Percentiles rank a stretch among this genome's conserved stretches.
These are phyloP conservation scores for Calonectria fujianensis DNA, from an alignment of 2,329 filamentous ascomycete genomes.

Conservation along the genomic window DNA sequence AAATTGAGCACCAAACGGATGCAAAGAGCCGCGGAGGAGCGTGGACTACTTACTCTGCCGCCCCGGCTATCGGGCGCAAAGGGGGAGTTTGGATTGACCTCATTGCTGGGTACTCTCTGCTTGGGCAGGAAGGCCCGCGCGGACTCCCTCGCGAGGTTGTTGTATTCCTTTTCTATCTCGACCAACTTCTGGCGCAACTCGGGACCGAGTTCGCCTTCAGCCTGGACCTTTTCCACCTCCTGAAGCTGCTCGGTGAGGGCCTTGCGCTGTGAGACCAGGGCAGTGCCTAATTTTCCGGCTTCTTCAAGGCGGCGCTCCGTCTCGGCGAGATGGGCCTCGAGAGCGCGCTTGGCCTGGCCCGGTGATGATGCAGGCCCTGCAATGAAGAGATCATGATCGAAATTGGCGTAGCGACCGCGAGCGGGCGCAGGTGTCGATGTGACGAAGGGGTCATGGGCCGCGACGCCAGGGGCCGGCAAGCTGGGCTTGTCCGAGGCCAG, in stretches of 20 bases:
- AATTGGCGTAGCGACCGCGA: conserved; percentile 85
- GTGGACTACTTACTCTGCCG: conserved; percentile 68
- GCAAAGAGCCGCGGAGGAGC: not conserved
- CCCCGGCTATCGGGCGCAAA: conserved; percentile 72
- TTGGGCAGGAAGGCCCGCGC: conserved; percentile 91
- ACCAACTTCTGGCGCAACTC: conserved; percentile 88
- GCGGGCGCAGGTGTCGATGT: conserved; percentile 65
- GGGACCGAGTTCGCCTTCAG: conserved; percentile 85
- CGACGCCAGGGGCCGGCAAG: conserved; percentile 61
- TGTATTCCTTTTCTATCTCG: conserved; percentile 95
- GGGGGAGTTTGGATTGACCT: conserved; percentile 72
- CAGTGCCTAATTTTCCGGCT: conserved; percentile 90
- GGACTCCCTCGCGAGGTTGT: conserved; percentile 92
- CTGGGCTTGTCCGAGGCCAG: conserved; percentile 65
- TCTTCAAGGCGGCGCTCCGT: conserved; percentile 94
- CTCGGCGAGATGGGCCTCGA: conserved; percentile 94
- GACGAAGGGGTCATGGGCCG: conserved; percentile 75
- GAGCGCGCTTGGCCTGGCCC: conserved; percentile 88
- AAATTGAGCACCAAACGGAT: conserved; percentile 23
- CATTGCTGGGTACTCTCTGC: conserved; percentile 84
- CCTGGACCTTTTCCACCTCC: conserved; percentile 87
- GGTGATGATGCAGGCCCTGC: conserved; percentile 86
- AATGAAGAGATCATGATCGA: conserved; percentile 87
- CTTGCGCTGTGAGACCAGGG: conserved; percentile 89
- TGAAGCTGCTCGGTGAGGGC: conserved; percentile 87